phyloP scores from a whole-genome alignment of 2,329 filamentous ascomycete species.

The Xylariaceae sp. region DNA sequence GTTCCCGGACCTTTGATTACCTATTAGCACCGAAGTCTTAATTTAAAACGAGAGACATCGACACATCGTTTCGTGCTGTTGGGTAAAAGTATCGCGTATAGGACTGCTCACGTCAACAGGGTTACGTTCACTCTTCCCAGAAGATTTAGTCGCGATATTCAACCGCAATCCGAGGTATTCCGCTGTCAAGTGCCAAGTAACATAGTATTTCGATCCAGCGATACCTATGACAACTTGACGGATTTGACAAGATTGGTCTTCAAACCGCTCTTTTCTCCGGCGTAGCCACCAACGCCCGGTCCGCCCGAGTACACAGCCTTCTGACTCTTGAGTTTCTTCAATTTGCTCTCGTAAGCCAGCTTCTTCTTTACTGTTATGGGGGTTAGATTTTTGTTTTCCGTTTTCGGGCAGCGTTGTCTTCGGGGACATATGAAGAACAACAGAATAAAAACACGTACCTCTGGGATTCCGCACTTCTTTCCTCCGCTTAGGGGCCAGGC shows the following conservation, averaged over 20 bases:
- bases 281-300: conserved; percentile 79
- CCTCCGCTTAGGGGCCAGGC: conserved; percentile 79
- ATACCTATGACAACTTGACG: conserved; percentile 60
- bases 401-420: too few species aligned
- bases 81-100: too few species aligned
- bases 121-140: too few species aligned
- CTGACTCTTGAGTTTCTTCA: conserved; percentile 92
- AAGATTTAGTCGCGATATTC: too few species aligned
- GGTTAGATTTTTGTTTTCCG: conserved; percentile 1
- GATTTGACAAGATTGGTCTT: conserved; percentile 92
- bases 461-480: conserved; percentile 93
- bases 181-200: not conserved
- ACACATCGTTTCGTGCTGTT: too few species aligned
- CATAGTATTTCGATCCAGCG: not conserved
- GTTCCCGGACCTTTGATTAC: too few species aligned
- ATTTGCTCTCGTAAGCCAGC: conserved; percentile 91
- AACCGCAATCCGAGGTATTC: too few species aligned
- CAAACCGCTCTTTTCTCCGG: conserved; percentile 90
- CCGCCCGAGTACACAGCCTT: conserved; percentile 82
- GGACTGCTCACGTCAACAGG: too few species aligned
- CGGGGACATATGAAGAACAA: not conserved
- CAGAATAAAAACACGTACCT: conserved; percentile 35
- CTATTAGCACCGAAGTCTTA: too few species aligned
- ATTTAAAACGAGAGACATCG: too few species aligned
- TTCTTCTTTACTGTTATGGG: conserved; percentile 67